Conservation (phyloP, 1,139 yeast species). For the Zygoascus sp. region DNA sequence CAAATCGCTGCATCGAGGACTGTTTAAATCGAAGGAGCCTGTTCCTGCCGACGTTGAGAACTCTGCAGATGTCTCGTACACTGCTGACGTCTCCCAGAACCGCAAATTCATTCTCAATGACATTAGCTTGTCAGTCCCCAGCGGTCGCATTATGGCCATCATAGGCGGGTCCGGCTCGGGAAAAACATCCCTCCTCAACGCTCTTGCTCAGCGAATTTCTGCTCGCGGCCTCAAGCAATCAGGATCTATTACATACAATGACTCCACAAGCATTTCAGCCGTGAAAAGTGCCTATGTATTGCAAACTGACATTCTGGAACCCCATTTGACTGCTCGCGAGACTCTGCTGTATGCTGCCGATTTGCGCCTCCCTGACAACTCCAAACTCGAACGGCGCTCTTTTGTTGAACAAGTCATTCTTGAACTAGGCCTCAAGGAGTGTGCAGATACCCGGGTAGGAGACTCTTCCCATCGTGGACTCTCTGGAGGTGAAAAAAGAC, state of each 20-base stretch:
- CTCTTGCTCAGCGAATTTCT: conserved; percentile 59
- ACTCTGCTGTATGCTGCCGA: conserved; percentile 69
- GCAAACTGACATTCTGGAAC: conserved; percentile 70
- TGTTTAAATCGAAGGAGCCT: background rate
- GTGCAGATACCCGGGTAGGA: conserved; percentile 55
- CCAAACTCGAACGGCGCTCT: conserved; percentile 40
- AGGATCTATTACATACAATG: conserved; percentile 40
- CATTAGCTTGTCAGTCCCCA: conserved; percentile 52
- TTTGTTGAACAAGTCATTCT: conserved; percentile 57
- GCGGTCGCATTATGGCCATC: conserved; percentile 58
- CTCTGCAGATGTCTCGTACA: background rate
- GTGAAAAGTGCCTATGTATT: conserved; percentile 64
- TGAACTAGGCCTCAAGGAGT: conserved; percentile 58
- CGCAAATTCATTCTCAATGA: conserved; percentile 34
- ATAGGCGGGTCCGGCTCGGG: conserved; percentile 88
- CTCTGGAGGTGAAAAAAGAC: conserved; percentile 82
- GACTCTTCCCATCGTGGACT: conserved; percentile 49
- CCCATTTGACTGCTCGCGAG: conserved; percentile 68
- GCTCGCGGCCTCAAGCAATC: conserved; percentile 25
- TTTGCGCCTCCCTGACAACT: conserved; percentile 47
- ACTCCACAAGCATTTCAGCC: conserved; percentile 31
- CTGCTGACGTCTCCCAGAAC: background rate
- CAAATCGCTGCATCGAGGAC: background rate
- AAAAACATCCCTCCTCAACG: conserved; percentile 73
- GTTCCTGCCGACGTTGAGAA: background rate